Evolutionary conservation across 257 asterid genomes (phyloP).

Genomic region (Coffea eugenioides): DNA sequence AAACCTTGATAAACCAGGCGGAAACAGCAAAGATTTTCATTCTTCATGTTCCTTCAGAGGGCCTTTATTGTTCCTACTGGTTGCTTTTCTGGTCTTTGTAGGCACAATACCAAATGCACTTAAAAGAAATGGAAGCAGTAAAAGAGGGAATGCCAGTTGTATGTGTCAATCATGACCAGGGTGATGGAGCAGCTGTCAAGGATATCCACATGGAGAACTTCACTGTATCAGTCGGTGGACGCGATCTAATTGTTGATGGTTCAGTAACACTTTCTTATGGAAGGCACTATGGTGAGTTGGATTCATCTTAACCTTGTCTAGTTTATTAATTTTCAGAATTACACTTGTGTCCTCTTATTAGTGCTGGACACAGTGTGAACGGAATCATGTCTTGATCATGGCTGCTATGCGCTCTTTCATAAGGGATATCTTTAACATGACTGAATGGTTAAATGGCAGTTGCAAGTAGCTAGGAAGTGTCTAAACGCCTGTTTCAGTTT

Average conservation of each 20-base stretch:
- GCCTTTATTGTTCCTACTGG: slow-evolving; percentile 14
- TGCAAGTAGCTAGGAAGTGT: background rate
- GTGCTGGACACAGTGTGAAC: background rate
- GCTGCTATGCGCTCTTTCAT: background rate
- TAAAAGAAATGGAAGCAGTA: slow-evolving; percentile 92
- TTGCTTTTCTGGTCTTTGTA: slow-evolving; percentile 24
- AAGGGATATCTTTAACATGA: background rate
- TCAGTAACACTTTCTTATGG: slow-evolving; percentile 81
- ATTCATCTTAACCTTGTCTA: slow-evolving; percentile 23
- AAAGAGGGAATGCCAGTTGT: slow-evolving; percentile 94
- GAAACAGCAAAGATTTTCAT: background rate
- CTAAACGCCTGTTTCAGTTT: background rate
- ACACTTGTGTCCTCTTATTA: background rate
- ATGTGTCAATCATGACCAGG: slow-evolving; percentile 67
- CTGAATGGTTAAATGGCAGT: background rate
- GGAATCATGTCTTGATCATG: background rate
- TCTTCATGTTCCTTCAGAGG: background rate
- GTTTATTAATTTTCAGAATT: slow-evolving; percentile 6
- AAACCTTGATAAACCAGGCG: background rate
- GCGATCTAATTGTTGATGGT: slow-evolving; percentile 93
- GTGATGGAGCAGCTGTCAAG: slow-evolving; percentile 69
- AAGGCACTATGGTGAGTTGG: slow-evolving; percentile 89
- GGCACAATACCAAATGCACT: slow-evolving; percentile 83
- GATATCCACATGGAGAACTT: slow-evolving; percentile 95
- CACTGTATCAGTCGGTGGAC: slow-evolving; percentile 93